phyloP scores from a whole-genome alignment of 345 rosid species.

The Abelmoschus esculentus region DNA sequence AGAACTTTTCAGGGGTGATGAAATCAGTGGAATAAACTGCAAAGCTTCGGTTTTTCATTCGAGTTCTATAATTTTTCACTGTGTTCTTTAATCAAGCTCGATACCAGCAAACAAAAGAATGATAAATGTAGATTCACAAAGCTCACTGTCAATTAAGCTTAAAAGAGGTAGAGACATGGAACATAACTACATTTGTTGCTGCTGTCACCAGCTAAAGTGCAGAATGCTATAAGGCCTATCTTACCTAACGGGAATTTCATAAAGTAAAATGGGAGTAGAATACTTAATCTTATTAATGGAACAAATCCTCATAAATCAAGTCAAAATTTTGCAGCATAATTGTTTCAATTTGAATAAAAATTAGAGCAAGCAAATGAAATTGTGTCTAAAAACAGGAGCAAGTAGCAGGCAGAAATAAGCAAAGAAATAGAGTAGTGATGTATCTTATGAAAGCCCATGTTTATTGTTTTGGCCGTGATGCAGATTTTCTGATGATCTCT shows the following conservation, averaged over 20 bases:
- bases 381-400: not conserved
- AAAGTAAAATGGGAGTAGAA: not conserved
- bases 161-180: not conserved
- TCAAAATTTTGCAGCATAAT: not conserved
- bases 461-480: conserved; percentile 12
- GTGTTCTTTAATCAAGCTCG: too few species aligned
- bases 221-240: not conserved
- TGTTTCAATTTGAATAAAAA: not conserved
- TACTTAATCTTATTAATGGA: not conserved
- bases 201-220: not conserved
- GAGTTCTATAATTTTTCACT: not conserved
- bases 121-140: not conserved
- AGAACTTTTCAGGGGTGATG: not conserved
- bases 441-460: not conserved
- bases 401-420: not conserved
- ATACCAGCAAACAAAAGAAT: conserved; percentile 2
- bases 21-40: not conserved
- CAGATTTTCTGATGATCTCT: conserved; percentile 46
- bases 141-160: conserved; percentile 14
- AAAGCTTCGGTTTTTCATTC: not conserved
- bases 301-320: not conserved
- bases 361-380: not conserved
- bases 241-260: not conserved
- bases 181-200: conserved; percentile 9
- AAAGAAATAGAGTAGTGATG: not conserved